Conservation (phyloP, 2,329 filamentous ascomycete genomes). For the Phialophora expanda region DNA sequence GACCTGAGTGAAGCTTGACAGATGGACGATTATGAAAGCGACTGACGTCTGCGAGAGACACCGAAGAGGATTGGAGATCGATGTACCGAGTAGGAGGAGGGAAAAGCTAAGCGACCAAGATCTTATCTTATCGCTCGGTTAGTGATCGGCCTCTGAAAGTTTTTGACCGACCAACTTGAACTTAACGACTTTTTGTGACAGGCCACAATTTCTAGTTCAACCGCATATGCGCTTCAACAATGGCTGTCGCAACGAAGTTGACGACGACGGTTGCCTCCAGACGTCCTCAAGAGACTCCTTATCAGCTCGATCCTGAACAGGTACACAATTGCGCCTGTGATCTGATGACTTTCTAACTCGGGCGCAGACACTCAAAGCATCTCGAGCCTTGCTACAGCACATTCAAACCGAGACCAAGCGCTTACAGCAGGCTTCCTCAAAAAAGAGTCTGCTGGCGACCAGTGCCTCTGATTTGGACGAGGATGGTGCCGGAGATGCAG, state of each 20-base stretch:
- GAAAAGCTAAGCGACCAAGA: not conserved
- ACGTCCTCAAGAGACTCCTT: conserved; percentile 43
- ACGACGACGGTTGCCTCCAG: conserved; percentile 16
- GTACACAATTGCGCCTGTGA: conserved; percentile 41
- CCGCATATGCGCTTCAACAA: not conserved
- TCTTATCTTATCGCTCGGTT: conserved; percentile 8
- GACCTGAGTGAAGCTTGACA: conserved; percentile 5
- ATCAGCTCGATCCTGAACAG: conserved; percentile 56
- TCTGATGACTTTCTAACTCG: conserved; percentile 3
- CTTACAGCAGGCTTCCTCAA: conserved; percentile 56
- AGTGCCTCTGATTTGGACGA: conserved; percentile 54
- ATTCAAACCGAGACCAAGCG: conserved; percentile 58
- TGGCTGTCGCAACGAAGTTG: conserved; percentile 20
- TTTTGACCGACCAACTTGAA: not conserved
- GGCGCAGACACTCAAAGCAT: conserved; percentile 62
- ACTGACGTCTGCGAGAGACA: not conserved
- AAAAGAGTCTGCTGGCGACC: conserved; percentile 60
- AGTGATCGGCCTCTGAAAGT: conserved; percentile 5
- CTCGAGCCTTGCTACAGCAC: conserved; percentile 63
- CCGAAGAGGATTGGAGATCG: not conserved
- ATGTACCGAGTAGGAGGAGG: not conserved
- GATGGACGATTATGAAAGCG: conserved; percentile 3
- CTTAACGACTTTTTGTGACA: not conserved
- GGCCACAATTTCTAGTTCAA: not conserved
- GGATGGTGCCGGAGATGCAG: conserved; percentile 53